These are phyloP conservation scores for Aspergillus chevalieri DNA, from an alignment of 2,329 filamentous ascomycete species.

Conservation along the genomic window DNA sequence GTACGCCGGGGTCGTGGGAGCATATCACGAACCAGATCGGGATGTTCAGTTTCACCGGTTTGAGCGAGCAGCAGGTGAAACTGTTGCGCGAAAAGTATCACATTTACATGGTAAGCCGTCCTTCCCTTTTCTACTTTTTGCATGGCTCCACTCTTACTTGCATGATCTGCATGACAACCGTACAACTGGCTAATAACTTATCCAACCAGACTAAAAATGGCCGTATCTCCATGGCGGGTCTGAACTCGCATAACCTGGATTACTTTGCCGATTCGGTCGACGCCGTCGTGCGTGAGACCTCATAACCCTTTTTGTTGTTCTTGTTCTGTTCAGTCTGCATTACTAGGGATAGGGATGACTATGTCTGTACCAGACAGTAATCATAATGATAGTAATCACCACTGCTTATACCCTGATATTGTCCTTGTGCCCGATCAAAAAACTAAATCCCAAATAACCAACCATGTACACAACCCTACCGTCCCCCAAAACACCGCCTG, in stretches of 20 bases:
- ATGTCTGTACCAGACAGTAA: conserved; percentile 1
- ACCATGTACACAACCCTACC: conserved; percentile 64
- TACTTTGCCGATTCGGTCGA: conserved; percentile 89
- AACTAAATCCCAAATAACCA: conserved; percentile 73
- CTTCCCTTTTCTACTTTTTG: conserved; percentile 1
- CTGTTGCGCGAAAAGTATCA: conserved; percentile 44
- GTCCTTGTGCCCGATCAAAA: conserved; percentile 26
- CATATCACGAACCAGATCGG: conserved; percentile 98
- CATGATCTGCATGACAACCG: neutral
- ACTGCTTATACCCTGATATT: neutral
- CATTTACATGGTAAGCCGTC: conserved; percentile 41
- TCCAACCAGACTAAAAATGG: conserved; percentile 74
- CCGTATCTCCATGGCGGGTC: conserved; percentile 95
- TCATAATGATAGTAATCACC: no score
- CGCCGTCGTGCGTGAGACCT: conserved; percentile 59
- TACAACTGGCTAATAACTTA: conserved; percentile 2
- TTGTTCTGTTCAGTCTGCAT: neutral
- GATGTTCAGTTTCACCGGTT: conserved; percentile 84
- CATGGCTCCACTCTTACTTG: neutral
- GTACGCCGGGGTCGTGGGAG: conserved; percentile 86
- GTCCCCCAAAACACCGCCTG: conserved; percentile 77
- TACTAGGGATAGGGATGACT: neutral
- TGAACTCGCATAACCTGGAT: conserved; percentile 86
- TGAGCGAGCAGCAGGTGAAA: conserved; percentile 45
- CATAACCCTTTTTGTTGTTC: conserved; percentile 11